A percentile compares a stretch with the other conserved stretches of the same genome.
Conservation (phyloP, 1,139 yeast genomes). For the Candida labiduridarum region DNA sequence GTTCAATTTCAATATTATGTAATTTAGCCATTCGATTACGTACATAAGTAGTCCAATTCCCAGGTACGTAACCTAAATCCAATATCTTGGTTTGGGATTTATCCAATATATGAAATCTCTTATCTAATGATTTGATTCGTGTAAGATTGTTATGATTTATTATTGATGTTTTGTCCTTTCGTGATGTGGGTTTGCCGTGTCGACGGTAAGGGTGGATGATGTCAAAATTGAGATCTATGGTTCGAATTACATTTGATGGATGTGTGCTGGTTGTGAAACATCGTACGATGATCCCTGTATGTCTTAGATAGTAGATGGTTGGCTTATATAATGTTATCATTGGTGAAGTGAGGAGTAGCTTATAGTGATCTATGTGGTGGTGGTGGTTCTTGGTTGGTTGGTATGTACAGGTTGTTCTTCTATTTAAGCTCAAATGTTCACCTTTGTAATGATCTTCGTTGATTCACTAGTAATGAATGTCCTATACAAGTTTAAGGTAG, state of each 20-base stretch:
- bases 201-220: background rate
- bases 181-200: conserved; percentile 19
- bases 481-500: no score
- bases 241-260: background rate
- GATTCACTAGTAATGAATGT: no score
- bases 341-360: background rate
- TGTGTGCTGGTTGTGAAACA: background rate
- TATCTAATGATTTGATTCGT: conserved; percentile 31
- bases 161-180: conserved; percentile 24
- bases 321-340: background rate
- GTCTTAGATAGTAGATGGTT: background rate
- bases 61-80: conserved; percentile 85
- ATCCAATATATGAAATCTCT: conserved; percentile 30
- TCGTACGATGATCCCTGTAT: background rate
- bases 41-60: conserved; percentile 92
- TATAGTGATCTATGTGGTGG: background rate
- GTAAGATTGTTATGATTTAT: conserved; percentile 27
- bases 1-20: conserved; percentile 42
- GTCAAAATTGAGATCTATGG: background rate
- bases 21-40: conserved; percentile 29
- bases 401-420: no score
- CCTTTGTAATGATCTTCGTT: no score
- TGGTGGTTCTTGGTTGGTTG: background rate
- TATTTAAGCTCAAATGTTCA: no score
- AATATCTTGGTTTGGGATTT: conserved; percentile 30